Evolutionary conservation across 495 filamentous ascomycete genomes (phyloP).

Genomic region (Hypoxylon perforatum): DNA sequence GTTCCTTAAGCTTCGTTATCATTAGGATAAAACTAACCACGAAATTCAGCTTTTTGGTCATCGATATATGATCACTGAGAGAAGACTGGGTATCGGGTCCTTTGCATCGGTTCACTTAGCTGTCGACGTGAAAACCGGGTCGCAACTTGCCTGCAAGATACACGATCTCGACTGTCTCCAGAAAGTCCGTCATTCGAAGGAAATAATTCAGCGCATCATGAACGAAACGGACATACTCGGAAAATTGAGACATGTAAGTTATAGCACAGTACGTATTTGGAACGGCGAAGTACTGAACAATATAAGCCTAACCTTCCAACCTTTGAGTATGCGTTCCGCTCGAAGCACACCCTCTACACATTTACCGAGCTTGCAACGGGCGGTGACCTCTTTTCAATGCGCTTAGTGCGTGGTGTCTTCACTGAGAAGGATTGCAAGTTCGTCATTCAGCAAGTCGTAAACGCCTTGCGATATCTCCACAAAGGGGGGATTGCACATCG

Average conservation of each 20-base stretch:
- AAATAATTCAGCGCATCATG: constrained; percentile 41
- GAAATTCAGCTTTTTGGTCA: constrained; percentile 57
- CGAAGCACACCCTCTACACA: constrained; percentile 57
- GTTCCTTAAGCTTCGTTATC: not conserved
- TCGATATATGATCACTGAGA: constrained; percentile 60
- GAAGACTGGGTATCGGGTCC: constrained; percentile 82
- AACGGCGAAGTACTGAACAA: constrained; percentile 4
- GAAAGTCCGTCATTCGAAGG: constrained; percentile 4
- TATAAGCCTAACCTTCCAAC: constrained; percentile 28
- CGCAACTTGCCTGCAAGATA: constrained; percentile 84
- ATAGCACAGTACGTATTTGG: not conserved
- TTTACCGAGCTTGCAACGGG: constrained; percentile 74
- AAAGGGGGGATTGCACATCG: constrained; percentile 83
- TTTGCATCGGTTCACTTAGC: constrained; percentile 88
- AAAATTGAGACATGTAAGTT: constrained; percentile 68
- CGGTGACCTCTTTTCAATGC: constrained; percentile 69
- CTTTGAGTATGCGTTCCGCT: constrained; percentile 29
- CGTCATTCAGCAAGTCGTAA: constrained; percentile 84
- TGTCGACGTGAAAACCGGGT: constrained; percentile 69
- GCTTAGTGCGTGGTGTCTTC: constrained; percentile 58
- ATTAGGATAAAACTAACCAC: constrained; percentile 1
- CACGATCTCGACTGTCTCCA: constrained; percentile 45
- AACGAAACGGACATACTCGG: constrained; percentile 68
- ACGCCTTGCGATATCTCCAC: constrained; percentile 84
- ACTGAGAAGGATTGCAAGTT: constrained; percentile 80